Conservation (phyloP, 805 yeast species). For the Metschnikowia noctiluminum region DNA sequence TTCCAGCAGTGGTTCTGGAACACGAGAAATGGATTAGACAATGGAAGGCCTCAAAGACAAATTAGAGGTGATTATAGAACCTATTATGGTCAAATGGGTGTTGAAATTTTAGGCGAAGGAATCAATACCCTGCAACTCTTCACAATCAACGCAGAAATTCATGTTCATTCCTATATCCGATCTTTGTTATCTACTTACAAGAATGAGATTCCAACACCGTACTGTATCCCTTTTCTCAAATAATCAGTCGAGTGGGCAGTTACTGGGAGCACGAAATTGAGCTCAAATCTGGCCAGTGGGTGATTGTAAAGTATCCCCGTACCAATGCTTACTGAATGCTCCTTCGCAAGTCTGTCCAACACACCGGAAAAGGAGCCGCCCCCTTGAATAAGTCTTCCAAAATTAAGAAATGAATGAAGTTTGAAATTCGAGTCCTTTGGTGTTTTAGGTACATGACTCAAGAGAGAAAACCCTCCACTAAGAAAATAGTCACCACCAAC, state of each 20-base stretch:
- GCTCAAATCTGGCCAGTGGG: conserved; percentile 57
- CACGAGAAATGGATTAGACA: conserved; percentile 61
- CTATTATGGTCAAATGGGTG: too few relatives aligned
- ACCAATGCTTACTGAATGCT: conserved; percentile 42
- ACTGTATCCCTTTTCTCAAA: conserved; percentile 51
- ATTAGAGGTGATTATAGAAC: not conserved
- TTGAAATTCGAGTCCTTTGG: conserved; percentile 44
- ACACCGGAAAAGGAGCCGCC: conserved; percentile 1
- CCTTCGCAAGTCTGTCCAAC: conserved; percentile 14
- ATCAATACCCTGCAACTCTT: too few relatives aligned
- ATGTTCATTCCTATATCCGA: too few relatives aligned
- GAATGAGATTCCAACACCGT: conserved; percentile 59
- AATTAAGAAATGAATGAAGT: conserved; percentile 46
- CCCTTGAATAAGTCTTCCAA: conserved; percentile 38
- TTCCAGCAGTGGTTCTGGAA: conserved; percentile 67
- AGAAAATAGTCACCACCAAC: conserved; percentile 52
- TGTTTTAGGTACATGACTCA: conserved; percentile 42
- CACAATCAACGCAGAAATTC: not conserved
- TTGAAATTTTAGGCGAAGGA: too few relatives aligned
- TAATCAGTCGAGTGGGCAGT: conserved; percentile 43
- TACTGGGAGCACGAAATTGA: conserved; percentile 53
- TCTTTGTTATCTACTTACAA: conserved; percentile 28
- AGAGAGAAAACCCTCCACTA: conserved; percentile 44
- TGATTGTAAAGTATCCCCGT: conserved; percentile 51
- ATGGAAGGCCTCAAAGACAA: not conserved